These are phyloP conservation scores for Diplotaxis tenuifolia DNA, from an alignment of 345 rosid species.

Conservation along the genomic window DNA sequence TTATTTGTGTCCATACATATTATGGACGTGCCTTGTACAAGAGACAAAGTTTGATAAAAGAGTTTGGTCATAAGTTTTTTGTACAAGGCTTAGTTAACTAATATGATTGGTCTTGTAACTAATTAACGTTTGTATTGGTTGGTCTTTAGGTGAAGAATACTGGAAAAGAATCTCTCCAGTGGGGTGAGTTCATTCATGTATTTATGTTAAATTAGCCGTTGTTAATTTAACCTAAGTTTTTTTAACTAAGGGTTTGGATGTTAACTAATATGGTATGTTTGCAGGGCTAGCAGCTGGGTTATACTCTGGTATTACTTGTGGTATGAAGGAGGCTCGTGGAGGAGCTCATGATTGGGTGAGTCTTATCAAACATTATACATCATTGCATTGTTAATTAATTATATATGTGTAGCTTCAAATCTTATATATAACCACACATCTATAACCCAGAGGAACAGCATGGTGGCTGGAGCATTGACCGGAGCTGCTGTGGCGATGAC, in stretches of 20 bases:
- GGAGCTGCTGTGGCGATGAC: slow-evolving; percentile 78
- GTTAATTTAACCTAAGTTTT: neutral
- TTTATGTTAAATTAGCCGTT: neutral
- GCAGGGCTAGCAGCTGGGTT: slow-evolving; percentile 90
- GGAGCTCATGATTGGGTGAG: slow-evolving; percentile 94
- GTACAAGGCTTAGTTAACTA: neutral
- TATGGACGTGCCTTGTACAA: neutral
- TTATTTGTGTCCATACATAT: neutral
- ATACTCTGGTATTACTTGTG: slow-evolving; percentile 84
- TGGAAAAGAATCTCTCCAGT: slow-evolving; percentile 82
- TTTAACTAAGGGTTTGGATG: neutral
- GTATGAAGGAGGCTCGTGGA: slow-evolving; percentile 74
- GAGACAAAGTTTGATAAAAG: neutral
- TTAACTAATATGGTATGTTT: neutral
- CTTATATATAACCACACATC: neutral
- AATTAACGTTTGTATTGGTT: neutral
- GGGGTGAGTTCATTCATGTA: slow-evolving; percentile 58
- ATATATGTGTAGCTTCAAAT: too few species aligned
- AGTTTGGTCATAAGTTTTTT: neutral
- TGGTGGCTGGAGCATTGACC: slow-evolving; percentile 88
- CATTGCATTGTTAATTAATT: neutral
- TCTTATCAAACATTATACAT: neutral
- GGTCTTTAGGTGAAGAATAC: slow-evolving; percentile 72
- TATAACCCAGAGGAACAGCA: slow-evolving; percentile 69
- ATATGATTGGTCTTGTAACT: neutral